Conservation (phyloP, 2,329 filamentous ascomycete genomes). For the Amesomyces nigricolor region DNA sequence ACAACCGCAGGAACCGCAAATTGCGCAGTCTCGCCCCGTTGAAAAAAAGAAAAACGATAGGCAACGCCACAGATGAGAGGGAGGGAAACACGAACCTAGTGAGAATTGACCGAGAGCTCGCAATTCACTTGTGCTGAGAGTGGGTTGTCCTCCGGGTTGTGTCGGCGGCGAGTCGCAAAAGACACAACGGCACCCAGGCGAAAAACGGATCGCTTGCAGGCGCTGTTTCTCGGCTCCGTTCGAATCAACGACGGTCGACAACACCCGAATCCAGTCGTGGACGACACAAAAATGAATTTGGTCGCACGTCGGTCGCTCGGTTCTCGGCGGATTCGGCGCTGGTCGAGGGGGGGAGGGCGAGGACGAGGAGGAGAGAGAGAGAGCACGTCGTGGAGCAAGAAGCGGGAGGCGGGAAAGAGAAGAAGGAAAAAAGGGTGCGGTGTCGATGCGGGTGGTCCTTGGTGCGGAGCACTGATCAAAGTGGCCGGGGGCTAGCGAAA, state of each 20-base stretch:
- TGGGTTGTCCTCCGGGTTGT: slow-evolving; percentile 17
- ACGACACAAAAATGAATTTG: slow-evolving; percentile 39
- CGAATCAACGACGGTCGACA: slow-evolving; percentile 23
- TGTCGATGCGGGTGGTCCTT: background rate
- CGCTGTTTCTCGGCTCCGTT: slow-evolving; percentile 17
- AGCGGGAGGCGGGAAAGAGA: slow-evolving; percentile 17
- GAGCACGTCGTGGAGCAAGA: slow-evolving; percentile 21
- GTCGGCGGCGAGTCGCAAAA: slow-evolving; percentile 15
- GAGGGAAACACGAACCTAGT: slow-evolving; percentile 22
- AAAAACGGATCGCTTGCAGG: slow-evolving; percentile 20
- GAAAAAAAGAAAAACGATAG: background rate
- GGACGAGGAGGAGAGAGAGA: slow-evolving; percentile 16
- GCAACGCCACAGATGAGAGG: background rate
- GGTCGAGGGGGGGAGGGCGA: slow-evolving; percentile 19
- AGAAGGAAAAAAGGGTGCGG: slow-evolving; percentile 22
- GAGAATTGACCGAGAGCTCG: slow-evolving; percentile 10
- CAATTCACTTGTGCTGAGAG: slow-evolving; percentile 17
- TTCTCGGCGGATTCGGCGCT: slow-evolving; percentile 24
- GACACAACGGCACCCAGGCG: slow-evolving; percentile 22
- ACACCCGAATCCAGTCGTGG: slow-evolving; percentile 29
- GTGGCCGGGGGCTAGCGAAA: slow-evolving; percentile 8
- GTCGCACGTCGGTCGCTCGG: slow-evolving; percentile 29
- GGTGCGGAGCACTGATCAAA: slow-evolving; percentile 10
- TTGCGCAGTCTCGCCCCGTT: background rate
- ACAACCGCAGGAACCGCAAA: background rate